Conservation (phyloP, 768 basidiomycete genomes). For the Daedalea quercina region DNA sequence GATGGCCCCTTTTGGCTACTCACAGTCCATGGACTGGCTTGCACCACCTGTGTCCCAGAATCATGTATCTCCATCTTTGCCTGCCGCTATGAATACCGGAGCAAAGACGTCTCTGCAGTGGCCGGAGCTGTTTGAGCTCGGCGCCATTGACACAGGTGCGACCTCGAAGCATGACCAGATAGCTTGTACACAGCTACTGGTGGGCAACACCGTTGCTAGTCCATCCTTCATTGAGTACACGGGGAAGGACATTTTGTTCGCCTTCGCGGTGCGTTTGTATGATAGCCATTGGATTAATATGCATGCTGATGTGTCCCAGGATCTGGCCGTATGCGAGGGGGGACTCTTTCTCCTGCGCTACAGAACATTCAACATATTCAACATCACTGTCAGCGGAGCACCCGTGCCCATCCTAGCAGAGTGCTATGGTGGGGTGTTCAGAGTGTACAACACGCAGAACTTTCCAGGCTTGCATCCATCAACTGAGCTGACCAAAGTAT, state of each 20-base stretch:
- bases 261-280: conserved; percentile 46
- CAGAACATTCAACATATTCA: conserved; percentile 57
- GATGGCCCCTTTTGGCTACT: too few relatives aligned
- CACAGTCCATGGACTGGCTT: too few relatives aligned
- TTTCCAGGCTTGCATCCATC: conserved; percentile 63
- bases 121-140: too few relatives aligned
- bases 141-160: too few relatives aligned
- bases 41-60: too few relatives aligned
- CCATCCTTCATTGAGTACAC: too few relatives aligned
- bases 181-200: too few relatives aligned
- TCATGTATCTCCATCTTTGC: too few relatives aligned
- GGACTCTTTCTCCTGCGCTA: conserved; percentile 65
- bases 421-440: conserved; percentile 56
- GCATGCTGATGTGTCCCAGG: conserved; percentile 31
- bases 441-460: conserved; percentile 64
- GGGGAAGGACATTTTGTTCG: conserved; percentile 38
- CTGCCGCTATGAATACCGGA: too few relatives aligned
- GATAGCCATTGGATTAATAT: neutral
- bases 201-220: too few relatives aligned
- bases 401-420: conserved; percentile 51
- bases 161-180: too few relatives aligned
- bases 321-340: conserved; percentile 64
- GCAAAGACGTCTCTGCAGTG: too few relatives aligned
- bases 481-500: conserved; percentile 61
- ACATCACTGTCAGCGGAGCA: conserved; percentile 25